Percentiles rank a stretch among this genome's conserved stretches.
Conservation (phyloP, 1,284 basidiomycete genomes). For the Mrakiaceae sp. region DNA sequence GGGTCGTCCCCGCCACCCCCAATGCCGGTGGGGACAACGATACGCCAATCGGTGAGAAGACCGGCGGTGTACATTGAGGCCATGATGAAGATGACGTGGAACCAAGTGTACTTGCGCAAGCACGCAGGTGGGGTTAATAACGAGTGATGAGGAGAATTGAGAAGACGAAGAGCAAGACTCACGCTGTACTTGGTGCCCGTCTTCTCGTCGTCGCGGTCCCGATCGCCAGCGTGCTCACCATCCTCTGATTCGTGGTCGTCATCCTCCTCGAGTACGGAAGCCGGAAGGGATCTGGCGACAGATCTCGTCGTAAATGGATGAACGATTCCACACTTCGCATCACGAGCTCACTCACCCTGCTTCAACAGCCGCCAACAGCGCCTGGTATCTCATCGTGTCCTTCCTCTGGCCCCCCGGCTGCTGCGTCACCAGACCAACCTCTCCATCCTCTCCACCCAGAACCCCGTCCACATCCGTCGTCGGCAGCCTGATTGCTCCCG, state of each 20-base stretch:
- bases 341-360: conserved; percentile 52
- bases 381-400: conserved; percentile 86
- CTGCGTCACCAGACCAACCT: conserved; percentile 61
- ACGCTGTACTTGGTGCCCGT: conserved; percentile 96
- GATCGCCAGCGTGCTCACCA: conserved; percentile 57
- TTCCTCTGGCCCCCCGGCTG: conserved; percentile 62
- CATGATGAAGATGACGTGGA: conserved; percentile 94
- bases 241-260: conserved; percentile 52
- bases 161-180: conserved; percentile 18
- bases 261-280: conserved; percentile 73
- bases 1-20: conserved; percentile 34
- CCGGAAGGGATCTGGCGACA: conserved; percentile 57
- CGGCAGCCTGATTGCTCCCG: conserved; percentile 52
- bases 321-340: neutral
- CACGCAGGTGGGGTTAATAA: conserved; percentile 9
- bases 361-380: conserved; percentile 86
- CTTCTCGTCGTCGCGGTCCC: conserved; percentile 82
- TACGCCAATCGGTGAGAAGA: conserved; percentile 95
- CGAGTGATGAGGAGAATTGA: neutral
- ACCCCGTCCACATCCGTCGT: conserved; percentile 36
- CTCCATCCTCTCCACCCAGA: conserved; percentile 43
- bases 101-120: conserved; percentile 74
- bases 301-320: conserved; percentile 1
- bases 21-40: conserved; percentile 18
- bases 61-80: conserved; percentile 97